These are phyloP conservation scores for Monosporascus sp. DNA, from an alignment of 2,329 filamentous ascomycete genomes.

Conservation along the genomic window DNA sequence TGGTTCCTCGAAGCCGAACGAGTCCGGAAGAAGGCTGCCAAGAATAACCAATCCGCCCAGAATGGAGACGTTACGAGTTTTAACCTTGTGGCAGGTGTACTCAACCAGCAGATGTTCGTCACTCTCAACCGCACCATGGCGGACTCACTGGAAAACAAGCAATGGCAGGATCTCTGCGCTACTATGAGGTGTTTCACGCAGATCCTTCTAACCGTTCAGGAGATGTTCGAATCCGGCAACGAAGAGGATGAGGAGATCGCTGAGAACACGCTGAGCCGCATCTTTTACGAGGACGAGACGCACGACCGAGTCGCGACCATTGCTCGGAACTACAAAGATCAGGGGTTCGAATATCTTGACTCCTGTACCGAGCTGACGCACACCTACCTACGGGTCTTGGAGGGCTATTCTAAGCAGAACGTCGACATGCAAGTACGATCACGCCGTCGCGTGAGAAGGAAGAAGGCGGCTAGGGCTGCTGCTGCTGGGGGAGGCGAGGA, in stretches of 20 bases:
- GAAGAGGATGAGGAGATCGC: constrained; percentile 98
- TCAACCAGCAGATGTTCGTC: constrained; percentile 94
- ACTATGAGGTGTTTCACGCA: constrained; percentile 94
- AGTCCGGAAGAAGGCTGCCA: constrained; percentile 55
- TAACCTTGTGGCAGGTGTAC: constrained; percentile 78
- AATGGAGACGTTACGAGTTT: constrained; percentile 67
- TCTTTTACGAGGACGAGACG: constrained; percentile 97
- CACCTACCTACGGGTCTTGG: constrained; percentile 86
- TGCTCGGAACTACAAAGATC: constrained; percentile 82
- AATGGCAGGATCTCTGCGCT: constrained; percentile 81
- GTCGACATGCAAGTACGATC: constrained; percentile 89
- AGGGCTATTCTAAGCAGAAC: constrained; percentile 92
- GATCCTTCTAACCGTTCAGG: constrained; percentile 85
- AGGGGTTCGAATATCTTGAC: constrained; percentile 90
- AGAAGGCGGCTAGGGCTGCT: constrained; percentile 61
- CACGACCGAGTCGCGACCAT: constrained; percentile 83
- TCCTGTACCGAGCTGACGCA: constrained; percentile 86
- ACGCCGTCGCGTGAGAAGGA: constrained; percentile 65
- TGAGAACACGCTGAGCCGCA: constrained; percentile 90
- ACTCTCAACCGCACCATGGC: constrained; percentile 81
- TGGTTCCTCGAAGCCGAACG: constrained; percentile 93
- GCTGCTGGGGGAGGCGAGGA: constrained; percentile 37
- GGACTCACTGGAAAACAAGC: constrained; percentile 71
- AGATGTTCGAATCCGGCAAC: constrained; percentile 77
- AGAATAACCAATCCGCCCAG: constrained; percentile 37